Evolutionary conservation across 768 basidiomycete species (phyloP), one percentile per base, ranked within the genome.

Genomic region (Lyophyllum decastes): DNA sequence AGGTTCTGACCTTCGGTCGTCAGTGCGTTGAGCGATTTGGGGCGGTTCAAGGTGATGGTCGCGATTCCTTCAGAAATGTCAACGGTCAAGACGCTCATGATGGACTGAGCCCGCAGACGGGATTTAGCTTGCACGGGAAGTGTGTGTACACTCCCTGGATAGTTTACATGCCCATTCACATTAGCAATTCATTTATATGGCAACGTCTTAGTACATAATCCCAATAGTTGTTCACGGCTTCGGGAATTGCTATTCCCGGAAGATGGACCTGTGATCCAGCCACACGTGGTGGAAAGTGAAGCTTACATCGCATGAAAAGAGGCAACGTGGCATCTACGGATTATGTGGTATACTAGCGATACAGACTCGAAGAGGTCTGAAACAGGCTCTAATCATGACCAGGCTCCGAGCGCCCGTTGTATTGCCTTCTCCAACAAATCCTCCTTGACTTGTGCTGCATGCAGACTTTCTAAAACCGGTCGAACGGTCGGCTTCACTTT

Each of bases 21-120:
- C 44, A 90, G 70, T 0, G 88, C 84, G 61, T 90, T 90, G 46
- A 88, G 69, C 4, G 78, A 75, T 54, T 73, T 72, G 3, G 88
- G 87, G 14, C 84, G 78, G 54, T 87, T 83, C 48, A 90, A 72
- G 2, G 87, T 87, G 54, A 90, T 85, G 1, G 86, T 88, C 16
- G 88, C 88, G 60, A 90, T 87, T 26, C 80, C 76, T 52, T 81
- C 75, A 24, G 78, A 76, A 57, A 88, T 70, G 21, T 81, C 64
- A 50, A 87, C 73, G 0, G 66, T 74, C 34, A 86, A 66, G 19
- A 75, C 76, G 60, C 77, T 80, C 79, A 80, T 80, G 22, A 19
- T 41, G 30, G 5, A 30, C 30, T 30, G 30, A 21, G 21, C 9
- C 16, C 14, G 27, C 16, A 41, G 40, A n/a, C 12, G 34, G 38